Base-by-base conservation (phyloP, 164 flowering plant species). In the Malania oleifera region DNA sequence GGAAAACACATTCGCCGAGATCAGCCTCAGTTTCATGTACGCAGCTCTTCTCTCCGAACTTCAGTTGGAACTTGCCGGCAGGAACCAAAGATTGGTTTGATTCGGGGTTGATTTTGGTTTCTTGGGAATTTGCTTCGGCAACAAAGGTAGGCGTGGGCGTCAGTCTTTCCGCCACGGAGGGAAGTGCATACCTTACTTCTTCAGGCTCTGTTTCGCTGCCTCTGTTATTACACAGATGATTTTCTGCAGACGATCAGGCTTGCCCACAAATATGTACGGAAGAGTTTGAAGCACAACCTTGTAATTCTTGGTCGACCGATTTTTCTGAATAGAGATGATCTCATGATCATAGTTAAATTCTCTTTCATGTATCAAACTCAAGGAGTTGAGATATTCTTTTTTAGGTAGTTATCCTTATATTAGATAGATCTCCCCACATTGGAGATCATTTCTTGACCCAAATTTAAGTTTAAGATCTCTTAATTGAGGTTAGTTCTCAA, bases 141-240 rank as follows among this genome's bases (percentile, higher is more conserved):
- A 17, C 18, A 13, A 6, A 3, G 2, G 23, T 11, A 7, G 29
- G 28, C 2, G 61, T 51, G 11, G 60, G 49, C 23, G 68, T 84
- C 93, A 0, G 82, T n/a, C 78, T 47, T 77, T 84, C 28, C 97
- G 66, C 97, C 97, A 89, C 0, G 96, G 98, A 2, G 96, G 95
- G 48, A 87, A 47, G 39, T 74, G 96, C 80, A 92, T 80, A 0
- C 92, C 96, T 59, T 83, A 87, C 82, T 87, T 89, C 84, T 85
- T 89, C 65, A 92, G 62, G 73, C 93, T 87, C 75, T 73, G 86
- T 37, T 68, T 87, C 0, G 90, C 90, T 1, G 91, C 96, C 47
- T 92, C 97, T 0, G 96, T 79, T 1, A 79, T 83, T 4, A 92
- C 31, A 18, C 69, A 25, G 22, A 92, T 60, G 53, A 92, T 87